Evolutionary conservation across 495 filamentous ascomycete genomes (phyloP).

Genomic region (Aspergillus campestris): DNA sequence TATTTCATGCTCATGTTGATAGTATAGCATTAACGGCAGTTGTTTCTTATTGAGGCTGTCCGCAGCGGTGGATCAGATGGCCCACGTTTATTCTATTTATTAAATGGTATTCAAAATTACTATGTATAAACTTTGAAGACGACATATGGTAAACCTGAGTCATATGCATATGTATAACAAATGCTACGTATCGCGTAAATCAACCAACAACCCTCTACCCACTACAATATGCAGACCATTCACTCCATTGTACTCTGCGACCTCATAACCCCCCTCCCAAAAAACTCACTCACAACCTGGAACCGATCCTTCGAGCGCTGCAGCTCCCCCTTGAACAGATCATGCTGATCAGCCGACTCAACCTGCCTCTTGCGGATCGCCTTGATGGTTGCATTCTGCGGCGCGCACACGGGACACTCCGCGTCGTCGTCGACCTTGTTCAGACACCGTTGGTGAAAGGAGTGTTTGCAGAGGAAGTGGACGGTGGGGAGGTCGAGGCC

Average conservation of each 20-base stretch:
- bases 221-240: conserved; percentile 3
- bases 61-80: too few species aligned
- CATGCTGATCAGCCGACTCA: conserved; percentile 81
- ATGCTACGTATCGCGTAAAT: not conserved
- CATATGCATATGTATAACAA: not conserved
- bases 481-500: conserved; percentile 78
- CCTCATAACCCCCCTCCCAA: conserved; percentile 84
- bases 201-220: too few species aligned
- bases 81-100: too few species aligned
- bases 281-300: conserved; percentile 84
- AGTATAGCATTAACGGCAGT: too few species aligned
- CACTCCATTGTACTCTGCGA: conserved; percentile 35
- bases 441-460: conserved; percentile 85
- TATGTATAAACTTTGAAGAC: too few species aligned
- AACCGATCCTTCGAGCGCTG: conserved; percentile 76
- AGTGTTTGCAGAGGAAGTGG: conserved; percentile 95
- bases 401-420: conserved; percentile 79
- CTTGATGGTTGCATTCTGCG: conserved; percentile 74
- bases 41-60: too few species aligned
- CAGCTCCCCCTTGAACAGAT: conserved; percentile 77
- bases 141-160: too few species aligned
- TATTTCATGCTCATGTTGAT: too few species aligned
- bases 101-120: too few species aligned
- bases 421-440: conserved; percentile 55
- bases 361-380: conserved; percentile 81